A percentile compares a stretch with the other conserved stretches of the same genome.
These are phyloP conservation scores for Penicillium sp. DNA, from an alignment of 2,329 filamentous ascomycete species.

Conservation along the genomic window DNA sequence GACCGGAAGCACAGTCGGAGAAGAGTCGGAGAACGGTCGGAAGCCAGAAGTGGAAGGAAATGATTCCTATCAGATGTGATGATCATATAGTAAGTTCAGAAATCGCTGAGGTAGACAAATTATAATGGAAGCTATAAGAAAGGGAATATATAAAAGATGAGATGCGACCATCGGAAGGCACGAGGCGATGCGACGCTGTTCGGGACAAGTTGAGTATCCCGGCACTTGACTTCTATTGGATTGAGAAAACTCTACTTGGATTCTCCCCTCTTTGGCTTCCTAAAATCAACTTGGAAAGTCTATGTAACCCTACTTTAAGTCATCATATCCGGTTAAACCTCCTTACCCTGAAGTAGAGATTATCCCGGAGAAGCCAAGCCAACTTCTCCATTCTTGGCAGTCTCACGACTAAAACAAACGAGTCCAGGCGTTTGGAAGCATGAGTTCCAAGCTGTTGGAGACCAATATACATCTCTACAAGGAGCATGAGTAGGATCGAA, in stretches of 20 bases:
- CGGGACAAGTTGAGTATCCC: constrained; percentile 14
- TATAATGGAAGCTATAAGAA: constrained; percentile 1
- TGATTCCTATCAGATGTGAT: background rate
- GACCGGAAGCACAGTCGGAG: background rate
- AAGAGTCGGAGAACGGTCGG: background rate
- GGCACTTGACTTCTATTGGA: background rate
- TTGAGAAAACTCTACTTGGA: constrained; percentile 1
- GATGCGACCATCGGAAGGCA: constrained; percentile 35
- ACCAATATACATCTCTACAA: background rate
- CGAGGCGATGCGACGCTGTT: constrained; percentile 35
- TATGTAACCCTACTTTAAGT: constrained; percentile 22
- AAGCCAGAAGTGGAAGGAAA: background rate
- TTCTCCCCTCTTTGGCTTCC: background rate
- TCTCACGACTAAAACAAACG: constrained; percentile 6
- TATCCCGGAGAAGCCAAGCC: background rate
- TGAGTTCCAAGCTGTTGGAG: background rate
- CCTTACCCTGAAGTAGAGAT: background rate
- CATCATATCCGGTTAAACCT: constrained; percentile 8
- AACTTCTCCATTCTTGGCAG: constrained; percentile 6
- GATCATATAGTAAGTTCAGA: background rate
- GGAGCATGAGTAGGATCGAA: constrained; percentile 5
- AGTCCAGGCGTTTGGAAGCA: constrained; percentile 5
- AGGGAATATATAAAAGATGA: constrained; percentile 10
- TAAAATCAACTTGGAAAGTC: constrained; percentile 7
- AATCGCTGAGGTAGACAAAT: background rate